Conservation (phyloP, 345 rosid genomes). For the Ceriops decandra region DNA sequence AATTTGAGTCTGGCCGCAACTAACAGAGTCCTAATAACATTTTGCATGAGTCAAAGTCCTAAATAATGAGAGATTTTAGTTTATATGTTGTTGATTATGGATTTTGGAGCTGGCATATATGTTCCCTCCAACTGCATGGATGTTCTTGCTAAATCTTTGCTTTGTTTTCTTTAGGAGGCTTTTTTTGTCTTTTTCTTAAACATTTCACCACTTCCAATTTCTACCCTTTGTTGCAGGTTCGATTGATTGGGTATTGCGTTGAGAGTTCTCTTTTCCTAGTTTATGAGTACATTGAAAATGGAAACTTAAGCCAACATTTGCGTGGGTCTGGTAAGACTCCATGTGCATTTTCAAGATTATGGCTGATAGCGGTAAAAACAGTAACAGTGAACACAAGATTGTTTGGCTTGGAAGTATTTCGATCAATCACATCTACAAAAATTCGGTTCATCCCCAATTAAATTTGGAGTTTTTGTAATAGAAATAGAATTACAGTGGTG, state of each 20-base stretch:
- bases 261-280: conserved; percentile 90
- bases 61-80: too few species aligned
- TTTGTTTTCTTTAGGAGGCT: not conserved
- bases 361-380: too few species aligned
- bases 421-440: too few species aligned
- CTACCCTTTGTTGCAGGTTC: conserved; percentile 47
- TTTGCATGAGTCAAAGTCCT: too few species aligned
- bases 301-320: conserved; percentile 87
- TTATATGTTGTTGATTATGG: not conserved
- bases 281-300: conserved; percentile 86
- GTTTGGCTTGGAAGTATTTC: too few species aligned
- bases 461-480: not conserved
- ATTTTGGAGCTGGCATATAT: not conserved
- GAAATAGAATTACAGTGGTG: conserved; percentile 6
- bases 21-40: too few species aligned
- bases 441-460: too few species aligned
- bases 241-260: conserved; percentile 87
- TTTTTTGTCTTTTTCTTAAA: not conserved
- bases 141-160: not conserved
- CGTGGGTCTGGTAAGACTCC: conserved; percentile 65
- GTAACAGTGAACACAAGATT: too few species aligned
- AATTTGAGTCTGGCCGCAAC: too few species aligned
- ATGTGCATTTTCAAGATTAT: not conserved
- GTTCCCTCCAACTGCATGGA: not conserved
- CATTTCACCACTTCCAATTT: too few species aligned